Evolutionary conservation across 805 yeast species (phyloP), one percentile per base, ranked within the genome.

Genomic region (Priceomyces castillae): DNA sequence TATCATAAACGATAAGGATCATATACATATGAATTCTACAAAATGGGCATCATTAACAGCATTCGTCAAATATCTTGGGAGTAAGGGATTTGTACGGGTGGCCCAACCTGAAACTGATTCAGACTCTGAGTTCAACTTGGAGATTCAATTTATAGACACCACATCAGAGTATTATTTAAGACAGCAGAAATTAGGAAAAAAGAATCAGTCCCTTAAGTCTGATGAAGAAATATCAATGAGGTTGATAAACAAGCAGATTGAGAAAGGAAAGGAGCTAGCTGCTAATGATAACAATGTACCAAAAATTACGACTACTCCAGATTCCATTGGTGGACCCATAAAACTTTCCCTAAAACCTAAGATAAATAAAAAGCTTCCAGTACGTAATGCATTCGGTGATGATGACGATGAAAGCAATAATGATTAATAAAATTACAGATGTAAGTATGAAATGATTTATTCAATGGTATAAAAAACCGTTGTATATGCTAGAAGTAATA

Each of bases 1-100:
- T 57, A 92, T 94, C 44, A 48, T 67, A 28, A 75, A 77, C 46
- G 87, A 92, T 59, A 80, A 80, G 54, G 80, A 86, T 44, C 98
- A 94, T 62, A 69, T 90, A 9, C 99, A 92, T 62, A 80, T 94
- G 84, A 90, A 89, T 53, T 82, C 97, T 1, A 94, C 99, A 0
- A 73, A 73, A 46, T 94, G 95, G 88, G 61, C 74, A 2, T 77
- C 85, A 1, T 64, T 94, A 37, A 77, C 89, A 0, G 75, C 78
- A 33, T 88, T 92, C 57, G 73, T 88, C 16, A 74, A 77, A 46
- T 67, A 78, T 50, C 63, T 90, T 49, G 83, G 81, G 1, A 65
- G 71, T 10, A 65, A 71, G 15, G 86, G 87, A 0, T 58, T 75
- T 3, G 77, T 88, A 19, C 62, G 67, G 18, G 83, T 87, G 1